These are phyloP conservation scores for Aphanoascus verrucosus DNA, from an alignment of 2,329 filamentous ascomycete species.

Conservation along the genomic window DNA sequence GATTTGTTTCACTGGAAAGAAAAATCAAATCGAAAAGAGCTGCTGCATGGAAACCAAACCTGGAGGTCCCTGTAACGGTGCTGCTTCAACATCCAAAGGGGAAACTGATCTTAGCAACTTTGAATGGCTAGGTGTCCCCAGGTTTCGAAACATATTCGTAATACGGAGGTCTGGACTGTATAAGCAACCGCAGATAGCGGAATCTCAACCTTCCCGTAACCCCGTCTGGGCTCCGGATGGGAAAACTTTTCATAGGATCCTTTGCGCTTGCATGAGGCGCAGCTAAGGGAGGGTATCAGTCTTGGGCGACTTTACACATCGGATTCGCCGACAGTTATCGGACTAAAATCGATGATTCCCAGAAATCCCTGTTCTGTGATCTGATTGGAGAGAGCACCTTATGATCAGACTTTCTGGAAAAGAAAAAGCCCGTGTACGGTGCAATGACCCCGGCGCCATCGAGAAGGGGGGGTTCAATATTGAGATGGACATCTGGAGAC, in stretches of 20 bases:
- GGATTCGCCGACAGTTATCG: slow-evolving; percentile 17
- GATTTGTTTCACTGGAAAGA: not conserved
- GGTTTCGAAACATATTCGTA: slow-evolving; percentile 11
- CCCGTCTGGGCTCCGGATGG: slow-evolving; percentile 3
- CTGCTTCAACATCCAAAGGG: slow-evolving; percentile 2
- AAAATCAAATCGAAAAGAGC: not conserved
- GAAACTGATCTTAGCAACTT: not conserved
- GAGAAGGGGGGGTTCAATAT: not conserved
- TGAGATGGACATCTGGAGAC: not conserved
- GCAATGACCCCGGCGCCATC: not conserved
- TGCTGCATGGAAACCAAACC: not conserved
- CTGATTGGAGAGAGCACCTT: slow-evolving; percentile 17
- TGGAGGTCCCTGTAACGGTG: not conserved
- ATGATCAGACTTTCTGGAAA: slow-evolving; percentile 18
- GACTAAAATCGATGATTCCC: slow-evolving; percentile 13
- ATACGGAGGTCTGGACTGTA: slow-evolving; percentile 8
- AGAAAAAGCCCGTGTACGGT: not conserved
- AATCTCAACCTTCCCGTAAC: not conserved
- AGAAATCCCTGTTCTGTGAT: slow-evolving; percentile 17
- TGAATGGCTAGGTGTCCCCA: slow-evolving; percentile 5
- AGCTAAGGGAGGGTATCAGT: slow-evolving; percentile 19
- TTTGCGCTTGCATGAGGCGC: slow-evolving; percentile 11
- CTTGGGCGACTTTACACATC: slow-evolving; percentile 17
- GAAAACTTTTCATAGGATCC: not conserved
- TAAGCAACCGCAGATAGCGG: not conserved